Percentiles rank a stretch among this genome's conserved stretches.
These are phyloP conservation scores for Starmerella tilneyi DNA, from an alignment of 805 yeast genomes.

Conservation along the genomic window DNA sequence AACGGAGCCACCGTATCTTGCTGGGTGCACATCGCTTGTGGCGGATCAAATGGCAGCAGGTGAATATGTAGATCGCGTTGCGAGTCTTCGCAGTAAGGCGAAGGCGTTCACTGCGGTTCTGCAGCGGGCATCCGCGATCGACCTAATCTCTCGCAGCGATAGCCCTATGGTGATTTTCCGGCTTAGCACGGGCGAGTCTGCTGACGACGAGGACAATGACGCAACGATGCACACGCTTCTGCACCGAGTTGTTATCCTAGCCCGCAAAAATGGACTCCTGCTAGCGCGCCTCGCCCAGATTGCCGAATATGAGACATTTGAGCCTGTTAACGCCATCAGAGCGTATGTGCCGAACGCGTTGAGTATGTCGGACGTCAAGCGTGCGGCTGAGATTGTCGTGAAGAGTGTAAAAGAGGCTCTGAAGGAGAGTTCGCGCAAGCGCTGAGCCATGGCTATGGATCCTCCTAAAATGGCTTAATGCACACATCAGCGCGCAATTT, in stretches of 20 bases:
- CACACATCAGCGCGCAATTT: neutral
- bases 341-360: slow-evolving; percentile 42
- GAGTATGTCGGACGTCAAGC: slow-evolving; percentile 37
- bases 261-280: slow-evolving; percentile 46
- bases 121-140: slow-evolving; percentile 32
- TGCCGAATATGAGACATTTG: slow-evolving; percentile 62
- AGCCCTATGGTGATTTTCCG: slow-evolving; percentile 66
- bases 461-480: neutral
- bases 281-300: slow-evolving; percentile 56
- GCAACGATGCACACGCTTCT: slow-evolving; percentile 47
- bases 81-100: slow-evolving; percentile 21
- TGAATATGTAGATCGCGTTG: slow-evolving; percentile 25
- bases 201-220: slow-evolving; percentile 27
- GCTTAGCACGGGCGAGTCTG: slow-evolving; percentile 37
- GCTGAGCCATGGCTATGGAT: neutral
- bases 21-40: slow-evolving; percentile 32
- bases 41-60: slow-evolving; percentile 29
- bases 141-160: slow-evolving; percentile 44
- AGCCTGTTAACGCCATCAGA: slow-evolving; percentile 52
- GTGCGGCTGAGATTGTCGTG: slow-evolving; percentile 35
- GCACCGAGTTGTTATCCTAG: slow-evolving; percentile 53
- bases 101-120: slow-evolving; percentile 16
- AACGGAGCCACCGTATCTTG: slow-evolving; percentile 84
- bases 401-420: slow-evolving; percentile 17
- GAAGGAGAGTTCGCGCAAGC: slow-evolving; percentile 2